Evolutionary conservation across 2,329 filamentous ascomycete species (phyloP), one percentile per base, ranked within the genome.

Genomic region (Drechslerella dactyloides): DNA sequence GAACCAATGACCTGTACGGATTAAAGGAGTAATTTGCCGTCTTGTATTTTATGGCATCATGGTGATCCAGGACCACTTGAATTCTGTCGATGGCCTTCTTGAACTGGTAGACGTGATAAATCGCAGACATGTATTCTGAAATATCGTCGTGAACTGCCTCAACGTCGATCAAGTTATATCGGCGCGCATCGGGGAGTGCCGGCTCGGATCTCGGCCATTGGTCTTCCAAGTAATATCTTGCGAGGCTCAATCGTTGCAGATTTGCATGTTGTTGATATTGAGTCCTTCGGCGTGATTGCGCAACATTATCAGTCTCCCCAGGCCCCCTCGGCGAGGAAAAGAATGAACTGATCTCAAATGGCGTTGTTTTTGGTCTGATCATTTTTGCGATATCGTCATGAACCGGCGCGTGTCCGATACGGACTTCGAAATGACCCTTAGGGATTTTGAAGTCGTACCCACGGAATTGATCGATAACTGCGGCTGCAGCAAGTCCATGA

Each of bases 401-500:
- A 15, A 35, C 17, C 4, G 51, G 55, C 4, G 15, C 10, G 35
- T 55, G 37, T 15, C 55, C 60, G 4, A 46, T 17, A 19, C 23
- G 35, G 3, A 72, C n/a, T 1, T 60, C 60, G n/a, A 56, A 60
- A 30, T 65, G 68, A 1, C 60, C 60, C 2, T 8, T 17, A 0
- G 68, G 68, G 15, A 72, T 60, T 15, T 40, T 33, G 30, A 51
- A 65, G 0, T 11, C 11, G 19, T 61, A 50, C 1, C 21, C 55
- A 4, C 19, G 40, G 19, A 73, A 64, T 10, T 53, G 13, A 1
- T 50, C 37, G 4, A 58, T 8, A 21, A 68, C 58, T 1, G 69
- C 61, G 6, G 62, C 62, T 15, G 69, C 62, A 8, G 57, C 69
- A 15, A 73, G 52, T 3, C 51, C 62, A 13, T 73, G 62, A 7